Conservation (phyloP, 495 filamentous ascomycete genomes). For the Xylaria sp. region DNA sequence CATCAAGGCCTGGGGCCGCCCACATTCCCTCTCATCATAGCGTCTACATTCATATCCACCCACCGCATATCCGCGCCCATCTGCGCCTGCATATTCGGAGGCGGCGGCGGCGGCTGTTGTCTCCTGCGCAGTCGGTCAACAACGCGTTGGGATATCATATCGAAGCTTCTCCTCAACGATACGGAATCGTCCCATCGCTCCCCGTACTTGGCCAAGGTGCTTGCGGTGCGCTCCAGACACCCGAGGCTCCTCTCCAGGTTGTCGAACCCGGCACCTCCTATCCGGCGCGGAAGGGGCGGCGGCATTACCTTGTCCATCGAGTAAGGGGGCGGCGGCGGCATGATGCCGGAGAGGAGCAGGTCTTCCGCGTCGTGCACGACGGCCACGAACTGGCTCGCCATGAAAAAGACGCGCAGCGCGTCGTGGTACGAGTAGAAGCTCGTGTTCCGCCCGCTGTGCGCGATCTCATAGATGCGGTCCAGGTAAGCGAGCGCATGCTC, state of each 20-base stretch:
- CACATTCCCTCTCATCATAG: conserved; percentile 42
- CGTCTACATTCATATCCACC: conserved; percentile 47
- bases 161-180: conserved; percentile 52
- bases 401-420: conserved; percentile 72
- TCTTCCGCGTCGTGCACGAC: conserved; percentile 66
- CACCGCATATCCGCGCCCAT: conserved; percentile 47
- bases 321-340: conserved; percentile 40
- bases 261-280: conserved; percentile 37
- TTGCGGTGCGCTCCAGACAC: conserved; percentile 51
- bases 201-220: conserved; percentile 56
- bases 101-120: conserved; percentile 34
- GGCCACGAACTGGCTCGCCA: conserved; percentile 72
- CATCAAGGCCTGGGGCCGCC: conserved; percentile 27
- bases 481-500: conserved; percentile 80
- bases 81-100: conserved; percentile 29
- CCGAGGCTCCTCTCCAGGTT: conserved; percentile 55
- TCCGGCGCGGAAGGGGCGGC: conserved; percentile 44
- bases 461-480: conserved; percentile 63
- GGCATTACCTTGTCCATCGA: conserved; percentile 45
- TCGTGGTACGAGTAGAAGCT: conserved; percentile 78
- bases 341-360: conserved; percentile 48
- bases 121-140: conserved; percentile 42
- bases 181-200: conserved; percentile 58
- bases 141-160: conserved; percentile 47
- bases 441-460: conserved; percentile 53